Conservation (phyloP, 352 stramenopile genomes). For the Globisporangium orthogonon region DNA sequence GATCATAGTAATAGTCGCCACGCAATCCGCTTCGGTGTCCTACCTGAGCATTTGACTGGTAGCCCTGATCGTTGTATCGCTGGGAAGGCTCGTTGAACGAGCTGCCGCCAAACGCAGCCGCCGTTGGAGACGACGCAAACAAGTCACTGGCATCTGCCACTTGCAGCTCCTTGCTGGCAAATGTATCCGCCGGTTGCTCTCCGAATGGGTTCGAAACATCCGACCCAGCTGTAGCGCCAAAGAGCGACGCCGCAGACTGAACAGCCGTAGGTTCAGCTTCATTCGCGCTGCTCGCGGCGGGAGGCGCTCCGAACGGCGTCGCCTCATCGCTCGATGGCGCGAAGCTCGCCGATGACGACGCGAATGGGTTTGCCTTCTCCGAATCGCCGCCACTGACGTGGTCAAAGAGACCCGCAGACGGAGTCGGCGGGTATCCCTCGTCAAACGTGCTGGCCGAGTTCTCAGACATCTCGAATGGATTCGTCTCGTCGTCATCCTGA, state of each 20-base stretch:
- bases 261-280: slow-evolving; percentile 12
- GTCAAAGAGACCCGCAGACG: slow-evolving; percentile 17
- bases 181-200: slow-evolving; percentile 6
- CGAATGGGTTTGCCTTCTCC: slow-evolving; percentile 40
- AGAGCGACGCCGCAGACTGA: slow-evolving; percentile 49
- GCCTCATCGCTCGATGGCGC: slow-evolving; percentile 12
- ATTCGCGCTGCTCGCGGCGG: slow-evolving; percentile 5
- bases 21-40: neutral
- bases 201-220: slow-evolving; percentile 51
- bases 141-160: slow-evolving; percentile 49
- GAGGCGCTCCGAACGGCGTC: slow-evolving; percentile 8
- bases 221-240: slow-evolving; percentile 38
- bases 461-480: slow-evolving; percentile 20
- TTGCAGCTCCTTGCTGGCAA: slow-evolving; percentile 46
- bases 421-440: slow-evolving; percentile 8
- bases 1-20: neutral
- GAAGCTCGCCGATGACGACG: slow-evolving; percentile 24
- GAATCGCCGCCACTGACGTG: slow-evolving; percentile 11
- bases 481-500: slow-evolving; percentile 10
- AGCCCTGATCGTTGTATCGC: slow-evolving; percentile 22
- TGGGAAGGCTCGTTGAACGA: slow-evolving; percentile 24
- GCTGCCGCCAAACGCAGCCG: slow-evolving; percentile 20
- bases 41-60: slow-evolving; percentile 35
- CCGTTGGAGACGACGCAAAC: slow-evolving; percentile 38
- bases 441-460: slow-evolving; percentile 23